Evolutionary conservation across 257 asterid genomes (phyloP).

Genomic region (Petunia secreta): DNA sequence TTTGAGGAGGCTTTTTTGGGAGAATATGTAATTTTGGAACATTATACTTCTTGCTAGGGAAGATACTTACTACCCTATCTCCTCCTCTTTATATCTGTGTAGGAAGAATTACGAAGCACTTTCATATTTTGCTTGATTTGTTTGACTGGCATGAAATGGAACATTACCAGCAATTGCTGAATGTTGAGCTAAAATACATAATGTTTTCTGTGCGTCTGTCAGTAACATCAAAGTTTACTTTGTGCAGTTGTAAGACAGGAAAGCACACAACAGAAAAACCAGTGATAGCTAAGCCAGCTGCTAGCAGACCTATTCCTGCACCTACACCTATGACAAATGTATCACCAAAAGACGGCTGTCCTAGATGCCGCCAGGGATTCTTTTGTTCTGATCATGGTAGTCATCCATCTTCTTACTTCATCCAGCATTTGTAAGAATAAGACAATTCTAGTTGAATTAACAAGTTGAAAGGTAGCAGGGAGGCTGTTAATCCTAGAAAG

Average conservation of each 20-base stretch:
- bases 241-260: conserved; percentile 51
- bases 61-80: not conserved
- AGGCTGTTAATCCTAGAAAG: not conserved
- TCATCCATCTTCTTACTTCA: conserved; percentile 16
- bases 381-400: conserved; percentile 75
- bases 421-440: not conserved
- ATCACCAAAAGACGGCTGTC: conserved; percentile 59
- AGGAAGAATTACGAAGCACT: not conserved
- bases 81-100: conserved; percentile 9
- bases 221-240: conserved; percentile 2
- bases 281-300: conserved; percentile 43
- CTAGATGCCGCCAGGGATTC: conserved; percentile 94
- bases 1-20: not conserved
- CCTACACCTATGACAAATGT: conserved; percentile 38
- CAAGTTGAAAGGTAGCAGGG: not conserved
- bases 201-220: not conserved
- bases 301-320: conserved; percentile 44
- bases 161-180: not conserved
- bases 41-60: not conserved
- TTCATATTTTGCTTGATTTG: not conserved
- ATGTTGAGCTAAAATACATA: conserved; percentile 2
- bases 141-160: conserved; percentile 11
- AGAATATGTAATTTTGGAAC: not conserved
- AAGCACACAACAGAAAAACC: conserved; percentile 57
- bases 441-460: conserved; percentile 1